These are phyloP conservation scores for Cyberlindnera veronae DNA, from an alignment of 805 yeast genomes.

Conservation along the genomic window DNA sequence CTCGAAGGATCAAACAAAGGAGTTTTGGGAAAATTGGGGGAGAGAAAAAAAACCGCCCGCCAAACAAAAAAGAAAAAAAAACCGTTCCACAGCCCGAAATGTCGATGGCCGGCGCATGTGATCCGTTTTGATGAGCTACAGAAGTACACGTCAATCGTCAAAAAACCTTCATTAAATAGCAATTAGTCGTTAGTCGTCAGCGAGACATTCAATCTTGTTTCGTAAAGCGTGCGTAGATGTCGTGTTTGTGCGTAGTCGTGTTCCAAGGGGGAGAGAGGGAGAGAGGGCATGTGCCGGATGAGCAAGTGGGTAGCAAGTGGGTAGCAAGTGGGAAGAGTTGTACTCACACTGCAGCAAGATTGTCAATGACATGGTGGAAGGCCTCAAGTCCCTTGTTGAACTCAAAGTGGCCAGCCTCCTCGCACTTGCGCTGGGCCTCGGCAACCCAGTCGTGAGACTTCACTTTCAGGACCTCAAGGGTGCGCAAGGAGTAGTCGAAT, in stretches of 20 bases:
- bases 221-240: background rate
- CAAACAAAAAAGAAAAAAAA: too few species aligned
- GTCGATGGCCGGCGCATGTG: too few species aligned
- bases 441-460: slow-evolving; percentile 14
- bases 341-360: slow-evolving; percentile 1
- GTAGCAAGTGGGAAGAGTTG: background rate
- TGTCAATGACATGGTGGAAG: slow-evolving; percentile 9
- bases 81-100: too few species aligned
- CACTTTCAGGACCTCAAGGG: slow-evolving; percentile 11
- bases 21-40: too few species aligned
- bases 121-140: background rate
- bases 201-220: background rate
- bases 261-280: too few species aligned
- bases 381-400: slow-evolving; percentile 1
- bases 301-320: background rate
- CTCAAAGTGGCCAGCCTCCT: background rate
- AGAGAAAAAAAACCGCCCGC: too few species aligned
- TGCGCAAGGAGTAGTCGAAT: slow-evolving; percentile 18
- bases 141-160: background rate
- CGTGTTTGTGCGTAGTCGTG: background rate
- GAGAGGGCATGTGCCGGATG: too few species aligned
- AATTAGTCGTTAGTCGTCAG: slow-evolving; percentile 1
- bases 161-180: background rate
- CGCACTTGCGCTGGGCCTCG: slow-evolving; percentile 4
- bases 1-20: too few species aligned